These are phyloP conservation scores for Bothriochloa decipiens DNA, from an alignment of 176 grass and related monocot genomes.

Conservation along the genomic window DNA sequence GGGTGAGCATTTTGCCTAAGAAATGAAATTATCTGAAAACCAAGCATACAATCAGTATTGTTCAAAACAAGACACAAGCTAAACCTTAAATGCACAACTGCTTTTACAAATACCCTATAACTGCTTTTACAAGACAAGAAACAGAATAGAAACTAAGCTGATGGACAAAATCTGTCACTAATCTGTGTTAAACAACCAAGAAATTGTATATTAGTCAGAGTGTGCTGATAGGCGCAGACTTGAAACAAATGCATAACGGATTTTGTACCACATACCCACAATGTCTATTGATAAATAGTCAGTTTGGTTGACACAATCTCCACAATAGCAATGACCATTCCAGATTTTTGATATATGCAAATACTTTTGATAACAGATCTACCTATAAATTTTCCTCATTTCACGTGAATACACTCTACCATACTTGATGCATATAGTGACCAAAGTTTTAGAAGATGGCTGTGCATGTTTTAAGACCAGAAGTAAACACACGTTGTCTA, in stretches of 20 bases:
- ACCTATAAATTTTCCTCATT: background rate
- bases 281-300: background rate
- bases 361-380: background rate
- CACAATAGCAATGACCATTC: background rate
- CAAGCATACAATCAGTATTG: background rate
- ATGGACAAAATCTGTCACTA: background rate
- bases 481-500: background rate
- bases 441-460: background rate
- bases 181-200: background rate
- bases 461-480: background rate
- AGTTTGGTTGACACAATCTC: background rate
- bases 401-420: background rate
- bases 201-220: background rate
- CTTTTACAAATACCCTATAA: constrained; percentile 3
- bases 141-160: background rate
- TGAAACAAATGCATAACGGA: constrained; percentile 8
- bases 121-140: constrained; percentile 17
- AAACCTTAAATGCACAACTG: background rate
- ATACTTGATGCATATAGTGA: background rate
- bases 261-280: background rate
- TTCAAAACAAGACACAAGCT: background rate
- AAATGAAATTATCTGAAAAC: constrained; percentile 85
- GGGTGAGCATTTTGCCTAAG: constrained; percentile 91
- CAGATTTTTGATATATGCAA: background rate
- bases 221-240: background rate